These are phyloP conservation scores for Mucor ambiguus DNA, from an alignment of 371 early-diverging fungal species.

Conservation along the genomic window DNA sequence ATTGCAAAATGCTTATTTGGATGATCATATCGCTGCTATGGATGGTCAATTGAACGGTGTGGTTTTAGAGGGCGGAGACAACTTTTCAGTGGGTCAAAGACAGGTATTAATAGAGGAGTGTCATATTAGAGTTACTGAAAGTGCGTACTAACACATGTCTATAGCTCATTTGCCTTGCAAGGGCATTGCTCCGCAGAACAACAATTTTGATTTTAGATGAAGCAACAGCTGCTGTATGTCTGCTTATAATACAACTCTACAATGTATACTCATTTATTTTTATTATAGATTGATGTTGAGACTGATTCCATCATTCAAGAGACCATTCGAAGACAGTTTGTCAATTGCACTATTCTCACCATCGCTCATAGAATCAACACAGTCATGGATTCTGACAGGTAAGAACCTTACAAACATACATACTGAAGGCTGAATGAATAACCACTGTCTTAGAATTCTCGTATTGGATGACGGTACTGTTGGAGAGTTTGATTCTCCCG, in stretches of 20 bases:
- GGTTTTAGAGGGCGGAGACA: constrained; percentile 78
- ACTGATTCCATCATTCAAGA: constrained; percentile 84
- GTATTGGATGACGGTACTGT: constrained; percentile 78
- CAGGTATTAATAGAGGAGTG: constrained; percentile 59
- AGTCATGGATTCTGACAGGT: constrained; percentile 80
- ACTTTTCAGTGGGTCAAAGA: constrained; percentile 89
- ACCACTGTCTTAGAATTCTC: constrained; percentile 81
- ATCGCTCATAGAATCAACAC: constrained; percentile 95
- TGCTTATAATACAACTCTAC: constrained; percentile 60
- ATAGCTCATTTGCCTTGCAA: constrained; percentile 83
- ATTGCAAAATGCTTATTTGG: constrained; percentile 73
- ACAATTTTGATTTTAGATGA: constrained; percentile 88
- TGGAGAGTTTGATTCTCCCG: constrained; percentile 80
- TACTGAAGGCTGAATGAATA: constrained; percentile 70
- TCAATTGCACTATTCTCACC: constrained; percentile 86
- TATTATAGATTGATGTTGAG: constrained; percentile 74
- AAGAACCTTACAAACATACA: constrained; percentile 61
- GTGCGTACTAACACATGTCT: constrained; percentile 62
- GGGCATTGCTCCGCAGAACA: constrained; percentile 78
- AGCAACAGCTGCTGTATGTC: constrained; percentile 77
- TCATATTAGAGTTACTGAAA: constrained; percentile 13
- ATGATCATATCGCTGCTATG: constrained; percentile 59
- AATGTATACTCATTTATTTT: background rate
- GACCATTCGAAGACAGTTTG: constrained; percentile 90
- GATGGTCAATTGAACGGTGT: constrained; percentile 71